Evolutionary conservation across 1,284 basidiomycete genomes (phyloP).

Genomic region (Ganoderma boninense): DNA sequence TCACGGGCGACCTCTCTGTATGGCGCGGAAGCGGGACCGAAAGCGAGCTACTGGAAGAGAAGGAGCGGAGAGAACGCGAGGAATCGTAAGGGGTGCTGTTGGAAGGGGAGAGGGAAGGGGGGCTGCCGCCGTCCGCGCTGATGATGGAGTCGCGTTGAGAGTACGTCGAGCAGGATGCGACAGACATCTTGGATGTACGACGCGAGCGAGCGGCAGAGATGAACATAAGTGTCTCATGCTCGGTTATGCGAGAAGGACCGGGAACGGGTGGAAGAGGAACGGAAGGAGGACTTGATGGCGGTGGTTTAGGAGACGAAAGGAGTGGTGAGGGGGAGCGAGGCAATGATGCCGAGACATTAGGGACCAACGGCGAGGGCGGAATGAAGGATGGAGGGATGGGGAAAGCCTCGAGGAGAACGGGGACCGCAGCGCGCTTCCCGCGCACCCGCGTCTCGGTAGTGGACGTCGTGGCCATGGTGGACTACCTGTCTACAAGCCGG

Average conservation of each 20-base stretch:
- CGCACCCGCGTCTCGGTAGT: constrained; percentile 33
- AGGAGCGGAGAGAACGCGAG: constrained; percentile 42
- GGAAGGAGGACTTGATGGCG: constrained; percentile 49
- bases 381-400: constrained; percentile 61
- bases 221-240: constrained; percentile 53
- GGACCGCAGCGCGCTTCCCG: constrained; percentile 42
- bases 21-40: constrained; percentile 29
- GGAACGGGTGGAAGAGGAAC: constrained; percentile 60
- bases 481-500: background rate
- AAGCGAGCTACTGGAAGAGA: constrained; percentile 40
- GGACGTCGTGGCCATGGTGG: constrained; percentile 35
- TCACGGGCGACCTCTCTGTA: constrained; percentile 33
- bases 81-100: constrained; percentile 35
- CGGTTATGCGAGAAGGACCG: constrained; percentile 56
- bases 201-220: constrained; percentile 48
- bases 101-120: constrained; percentile 33
- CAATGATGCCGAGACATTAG: constrained; percentile 19
- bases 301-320: constrained; percentile 26
- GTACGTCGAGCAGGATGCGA: constrained; percentile 41
- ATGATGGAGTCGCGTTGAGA: constrained; percentile 43
- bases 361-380: constrained; percentile 46
- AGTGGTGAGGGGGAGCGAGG: constrained; percentile 28
- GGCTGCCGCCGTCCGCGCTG: constrained; percentile 32
- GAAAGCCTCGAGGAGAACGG: constrained; percentile 57
- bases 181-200: constrained; percentile 44